Evolutionary conservation across 1,284 basidiomycete species (phyloP), one percentile per base, ranked within the genome.

Genomic region (Cryptococcus deneoformans): DNA sequence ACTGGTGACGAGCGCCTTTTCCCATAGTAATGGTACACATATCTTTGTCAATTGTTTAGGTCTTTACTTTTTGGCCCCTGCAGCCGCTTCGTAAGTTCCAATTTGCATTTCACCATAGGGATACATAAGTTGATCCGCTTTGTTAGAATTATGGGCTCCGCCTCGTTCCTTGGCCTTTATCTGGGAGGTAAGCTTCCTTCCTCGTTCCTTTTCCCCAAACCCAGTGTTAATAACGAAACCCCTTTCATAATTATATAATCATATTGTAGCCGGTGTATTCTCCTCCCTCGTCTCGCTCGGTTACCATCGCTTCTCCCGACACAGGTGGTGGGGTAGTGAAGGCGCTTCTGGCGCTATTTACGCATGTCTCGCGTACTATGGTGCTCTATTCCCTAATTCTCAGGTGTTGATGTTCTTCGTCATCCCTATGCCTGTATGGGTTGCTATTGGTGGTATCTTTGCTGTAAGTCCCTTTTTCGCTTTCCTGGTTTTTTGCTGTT

Each of bases 401-500:
- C 85, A 80, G 0, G 89, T 94, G 72, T 77, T 85, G n/a, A 73
- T 95, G 51, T 94, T 91, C 74, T 89, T 86, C 53, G 82, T 93
- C 65, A 76, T 95, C 9, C 92, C 92, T 12, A 81, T 89, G 58
- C 91, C 90, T 0, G 90, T 90, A 0, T 93, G 90, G 89, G 80
- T 82, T 2, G 82, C 84, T 38, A 86, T 93, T 1, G 78, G 83
- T 0, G 91, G 88, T 9, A 79, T 94, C 53, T 87, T 93, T 66
- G 77, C 84, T 5, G 75, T 76, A 47, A 69, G 73, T 66, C 11
- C 11, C 10, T 29, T 20, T 24, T 46, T 24, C 9, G 12, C 42
- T 29, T 48, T 14, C 20, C 8, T n/a, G 5, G 14, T 36, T 11
- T 6, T 6, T n/a, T 44, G 36, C n/a, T 34, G n/a, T 8, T 16